These are phyloP conservation scores for Taphrina flavorubra DNA, from an alignment of 1,139 yeast species.

Conservation along the genomic window DNA sequence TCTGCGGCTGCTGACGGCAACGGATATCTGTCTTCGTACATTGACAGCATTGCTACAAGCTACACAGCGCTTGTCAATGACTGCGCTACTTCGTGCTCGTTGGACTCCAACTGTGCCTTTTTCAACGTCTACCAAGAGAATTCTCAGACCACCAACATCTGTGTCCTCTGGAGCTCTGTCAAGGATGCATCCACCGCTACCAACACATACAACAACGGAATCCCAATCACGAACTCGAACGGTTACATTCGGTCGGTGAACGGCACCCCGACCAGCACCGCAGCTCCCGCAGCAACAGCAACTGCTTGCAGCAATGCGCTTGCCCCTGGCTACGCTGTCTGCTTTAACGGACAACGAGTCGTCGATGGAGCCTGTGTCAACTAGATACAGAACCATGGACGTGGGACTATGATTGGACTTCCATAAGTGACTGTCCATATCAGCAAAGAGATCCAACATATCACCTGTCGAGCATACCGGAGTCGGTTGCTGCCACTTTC, in stretches of 20 bases:
- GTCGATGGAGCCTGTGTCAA: conserved; percentile 16
- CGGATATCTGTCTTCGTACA: conserved; percentile 6
- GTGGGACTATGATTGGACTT: too few species aligned
- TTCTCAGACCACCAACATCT: conserved; percentile 1
- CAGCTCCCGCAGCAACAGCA: conserved; percentile 4
- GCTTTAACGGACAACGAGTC: conserved; percentile 8
- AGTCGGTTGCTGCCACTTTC: too few species aligned
- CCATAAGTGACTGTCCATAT: too few species aligned
- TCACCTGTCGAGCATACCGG: too few species aligned
- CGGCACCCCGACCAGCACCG: not conserved
- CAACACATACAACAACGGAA: conserved; percentile 11
- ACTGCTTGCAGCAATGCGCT: conserved; percentile 12
- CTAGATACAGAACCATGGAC: not conserved
- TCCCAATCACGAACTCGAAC: conserved; percentile 5
- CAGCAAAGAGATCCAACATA: too few species aligned
- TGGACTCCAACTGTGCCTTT: conserved; percentile 2
- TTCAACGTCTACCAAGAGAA: conserved; percentile 16
- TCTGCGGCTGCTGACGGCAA: conserved; percentile 11
- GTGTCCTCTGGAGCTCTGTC: conserved; percentile 11
- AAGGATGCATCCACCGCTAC: conserved; percentile 7
- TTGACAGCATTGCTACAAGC: conserved; percentile 6
- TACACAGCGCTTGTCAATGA: not conserved
- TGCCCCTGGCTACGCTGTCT: conserved; percentile 19
- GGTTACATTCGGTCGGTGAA: not conserved
- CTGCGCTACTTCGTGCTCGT: conserved; percentile 9